Base-by-base conservation (phyloP, 352 stramenopile genomes). In the Globisporangium cylindrosporum region DNA sequence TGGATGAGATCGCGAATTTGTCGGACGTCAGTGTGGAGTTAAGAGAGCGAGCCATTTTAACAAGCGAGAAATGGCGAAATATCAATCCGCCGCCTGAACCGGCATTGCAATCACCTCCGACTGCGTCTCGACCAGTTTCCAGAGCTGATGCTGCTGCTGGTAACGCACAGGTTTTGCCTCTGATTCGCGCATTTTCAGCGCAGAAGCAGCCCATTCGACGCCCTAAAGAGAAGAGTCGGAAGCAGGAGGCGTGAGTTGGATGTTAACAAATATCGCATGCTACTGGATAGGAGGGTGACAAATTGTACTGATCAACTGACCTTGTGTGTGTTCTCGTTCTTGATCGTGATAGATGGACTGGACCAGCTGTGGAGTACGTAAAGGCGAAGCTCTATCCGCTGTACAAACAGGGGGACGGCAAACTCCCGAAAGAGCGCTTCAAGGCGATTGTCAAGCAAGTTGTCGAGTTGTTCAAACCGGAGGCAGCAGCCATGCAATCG, bases 371-470 rank as follows among this genome's bases (percentile, higher is more conserved):
- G n/a, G 80, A 87, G 55, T 92, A 94, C 38, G 84, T 94, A 12
- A 95, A 94, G 51, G 71, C 68, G 0, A 93, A 93, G 66, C 57
- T 95, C 24, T 93, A 95, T 62, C 88, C 88, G 1, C 64, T 90
- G 2, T 93, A 93, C 76, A 92, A 92, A 32, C 72, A 88, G 20
- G 77, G 68, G 41, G 74, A 73, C 22, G 79, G 81, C 2, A 78
- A 81, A 18, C 76, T 95, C 59, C 82, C 86, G 4, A 86, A 88
- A 69, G 88, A 95, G 32, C 78, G 76, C 0, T 95, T 93, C 68
- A 95, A 92, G 58, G 49, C 61, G n/a, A 88, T 95, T 34, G 84
- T 93, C 2, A 93, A 90, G 68, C 71, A 91, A 68, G 85, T 92
- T 7, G 51, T 78, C 5, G 66, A 82, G 12, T 41, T 82, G 25